phyloP scores from a whole-genome alignment of 441 rosid species.

The Adansonia rubrostipa region DNA sequence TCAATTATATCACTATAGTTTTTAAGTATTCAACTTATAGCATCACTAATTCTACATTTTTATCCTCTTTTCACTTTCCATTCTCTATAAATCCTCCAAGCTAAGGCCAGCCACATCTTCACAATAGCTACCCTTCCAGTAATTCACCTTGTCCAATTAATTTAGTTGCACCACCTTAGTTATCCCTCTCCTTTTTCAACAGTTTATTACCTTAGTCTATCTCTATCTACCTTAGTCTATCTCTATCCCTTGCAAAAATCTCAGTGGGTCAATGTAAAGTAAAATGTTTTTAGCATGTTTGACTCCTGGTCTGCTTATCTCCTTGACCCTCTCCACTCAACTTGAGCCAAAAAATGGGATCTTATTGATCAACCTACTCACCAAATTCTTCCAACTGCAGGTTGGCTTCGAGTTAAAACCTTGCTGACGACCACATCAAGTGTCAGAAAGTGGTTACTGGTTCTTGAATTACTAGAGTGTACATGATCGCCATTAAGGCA shows the following conservation, averaged over 20 bases:
- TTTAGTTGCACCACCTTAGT: no score
- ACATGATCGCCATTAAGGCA: background rate
- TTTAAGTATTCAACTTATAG: background rate
- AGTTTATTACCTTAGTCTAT: background rate
- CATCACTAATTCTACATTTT: background rate
- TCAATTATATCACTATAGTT: background rate
- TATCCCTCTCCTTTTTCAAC: background rate
- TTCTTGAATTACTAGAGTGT: background rate
- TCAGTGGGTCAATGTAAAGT: background rate
- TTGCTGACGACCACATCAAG: background rate
- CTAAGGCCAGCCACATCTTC: no score
- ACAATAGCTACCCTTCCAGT: background rate
- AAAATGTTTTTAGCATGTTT: no score
- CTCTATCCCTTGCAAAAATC: background rate
- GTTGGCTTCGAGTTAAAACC: constrained; percentile 1
- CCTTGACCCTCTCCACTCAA: constrained; percentile 7
- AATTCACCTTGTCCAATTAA: background rate
- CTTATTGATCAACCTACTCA: background rate
- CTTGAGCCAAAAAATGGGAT: background rate
- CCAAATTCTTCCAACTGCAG: background rate
- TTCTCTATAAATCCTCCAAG: background rate
- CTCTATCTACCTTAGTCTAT: background rate
- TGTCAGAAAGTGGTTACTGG: background rate
- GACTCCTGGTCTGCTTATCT: background rate
- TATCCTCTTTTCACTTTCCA: background rate